phyloP scores from a whole-genome alignment of 2,329 filamentous ascomycete species.

The Fusarium hostae region DNA sequence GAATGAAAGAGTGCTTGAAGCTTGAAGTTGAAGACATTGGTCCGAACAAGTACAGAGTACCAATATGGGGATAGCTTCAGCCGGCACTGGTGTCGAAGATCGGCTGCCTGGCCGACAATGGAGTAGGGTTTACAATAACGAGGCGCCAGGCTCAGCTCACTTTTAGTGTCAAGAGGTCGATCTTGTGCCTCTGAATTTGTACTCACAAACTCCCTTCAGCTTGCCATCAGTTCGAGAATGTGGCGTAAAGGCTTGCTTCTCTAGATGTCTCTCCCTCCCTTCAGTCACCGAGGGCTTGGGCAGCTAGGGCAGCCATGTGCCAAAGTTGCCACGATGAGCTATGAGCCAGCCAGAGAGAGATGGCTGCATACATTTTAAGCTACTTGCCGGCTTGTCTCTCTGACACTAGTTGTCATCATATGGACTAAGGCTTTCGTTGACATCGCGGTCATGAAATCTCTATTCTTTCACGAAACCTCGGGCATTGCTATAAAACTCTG shows the following conservation, averaged over 20 bases:
- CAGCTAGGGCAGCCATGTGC: conserved; percentile 3
- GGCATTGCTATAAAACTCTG: not conserved
- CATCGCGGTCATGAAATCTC: not conserved
- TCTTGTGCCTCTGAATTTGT: not conserved
- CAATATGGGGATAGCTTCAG: not conserved
- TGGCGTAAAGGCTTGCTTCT: conserved; percentile 18
- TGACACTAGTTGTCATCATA: not conserved
- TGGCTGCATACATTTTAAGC: not conserved
- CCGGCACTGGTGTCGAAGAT: not conserved
- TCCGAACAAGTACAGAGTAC: not conserved
- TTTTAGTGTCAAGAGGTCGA: not conserved
- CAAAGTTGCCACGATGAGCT: conserved; percentile 15
- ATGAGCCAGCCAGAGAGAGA: not conserved
- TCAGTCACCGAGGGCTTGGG: conserved; percentile 29
- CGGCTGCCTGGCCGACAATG: conserved; percentile 5
- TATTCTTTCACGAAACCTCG: not conserved
- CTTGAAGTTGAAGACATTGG: not conserved
- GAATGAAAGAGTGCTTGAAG: not conserved
- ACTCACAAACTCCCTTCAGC: conserved; percentile 27
- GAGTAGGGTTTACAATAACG: not conserved
- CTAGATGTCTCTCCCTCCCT: conserved; percentile 17
- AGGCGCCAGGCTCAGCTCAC: not conserved
- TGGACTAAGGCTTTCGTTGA: not conserved
- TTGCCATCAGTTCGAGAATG: conserved; percentile 10
- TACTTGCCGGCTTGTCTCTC: not conserved